phyloP scores from a whole-genome alignment of 345 rosid species.

The Eucalyptus polyanthemos region DNA sequence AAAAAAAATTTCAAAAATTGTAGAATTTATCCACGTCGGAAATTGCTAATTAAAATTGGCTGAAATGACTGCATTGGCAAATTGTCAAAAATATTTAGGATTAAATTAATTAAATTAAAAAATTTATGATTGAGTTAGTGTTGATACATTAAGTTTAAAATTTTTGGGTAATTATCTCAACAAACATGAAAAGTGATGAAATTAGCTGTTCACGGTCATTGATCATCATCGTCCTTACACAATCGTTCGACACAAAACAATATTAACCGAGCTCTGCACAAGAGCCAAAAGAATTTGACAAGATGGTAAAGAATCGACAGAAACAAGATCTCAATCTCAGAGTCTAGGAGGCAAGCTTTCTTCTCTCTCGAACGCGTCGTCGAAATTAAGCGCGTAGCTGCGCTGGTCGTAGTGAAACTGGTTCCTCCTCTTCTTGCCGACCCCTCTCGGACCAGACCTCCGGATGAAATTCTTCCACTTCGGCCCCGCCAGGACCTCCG shows the following conservation, averaged over 20 bases:
- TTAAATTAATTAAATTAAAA: neutral
- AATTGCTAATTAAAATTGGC: neutral
- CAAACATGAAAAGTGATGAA: neutral
- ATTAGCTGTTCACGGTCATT: neutral
- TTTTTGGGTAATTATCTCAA: neutral
- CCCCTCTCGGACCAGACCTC: slow-evolving; percentile 12
- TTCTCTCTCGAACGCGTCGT: slow-evolving; percentile 25
- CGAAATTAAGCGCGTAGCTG: slow-evolving; percentile 69
- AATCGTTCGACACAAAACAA: neutral
- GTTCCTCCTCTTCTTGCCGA: slow-evolving; percentile 14
- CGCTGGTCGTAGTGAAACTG: slow-evolving; percentile 42
- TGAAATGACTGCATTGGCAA: neutral
- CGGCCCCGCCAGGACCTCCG: slow-evolving; percentile 44
- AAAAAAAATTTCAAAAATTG: neutral
- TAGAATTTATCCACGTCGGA: rapidly evolving
- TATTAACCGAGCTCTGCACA: neutral
- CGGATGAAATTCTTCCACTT: slow-evolving; percentile 57
- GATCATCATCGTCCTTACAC: neutral
- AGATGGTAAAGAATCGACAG: neutral
- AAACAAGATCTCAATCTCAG: slow-evolving; percentile 12
- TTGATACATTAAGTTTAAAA: neutral
- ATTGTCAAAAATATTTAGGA: neutral
- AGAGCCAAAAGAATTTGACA: neutral
- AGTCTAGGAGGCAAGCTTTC: slow-evolving; percentile 1
- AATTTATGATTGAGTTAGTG: neutral